Evolutionary conservation across 495 filamentous ascomycete genomes (phyloP).

Genomic region (Podospora conica): DNA sequence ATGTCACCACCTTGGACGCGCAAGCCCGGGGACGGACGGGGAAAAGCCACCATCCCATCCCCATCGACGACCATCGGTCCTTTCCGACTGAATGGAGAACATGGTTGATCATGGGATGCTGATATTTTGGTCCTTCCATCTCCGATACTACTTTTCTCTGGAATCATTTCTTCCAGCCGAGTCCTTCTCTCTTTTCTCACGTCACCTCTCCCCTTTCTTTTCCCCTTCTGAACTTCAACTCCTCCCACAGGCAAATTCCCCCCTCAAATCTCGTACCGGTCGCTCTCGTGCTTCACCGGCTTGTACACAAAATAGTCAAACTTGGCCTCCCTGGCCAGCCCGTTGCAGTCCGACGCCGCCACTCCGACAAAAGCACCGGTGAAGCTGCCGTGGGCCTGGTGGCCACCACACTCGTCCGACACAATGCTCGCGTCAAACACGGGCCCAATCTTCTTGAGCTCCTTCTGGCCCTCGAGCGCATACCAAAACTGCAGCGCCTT

Average conservation of each 20-base stretch:
- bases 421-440: conserved; percentile 49
- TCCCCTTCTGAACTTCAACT: too few relatives aligned
- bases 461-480: conserved; percentile 32
- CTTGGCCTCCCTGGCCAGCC: conserved; percentile 36
- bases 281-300: conserved; percentile 41
- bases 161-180: too few relatives aligned
- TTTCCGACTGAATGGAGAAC: too few relatives aligned
- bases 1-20: not conserved
- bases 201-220: too few relatives aligned
- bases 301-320: conserved; percentile 49
- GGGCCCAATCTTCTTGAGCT: conserved; percentile 45
- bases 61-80: not conserved
- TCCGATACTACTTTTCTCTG: too few relatives aligned
- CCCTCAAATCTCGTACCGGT: conserved; percentile 39
- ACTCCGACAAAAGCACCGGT: conserved; percentile 53
- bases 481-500: conserved; percentile 47
- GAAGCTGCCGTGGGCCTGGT: conserved; percentile 51
- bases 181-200: too few relatives aligned
- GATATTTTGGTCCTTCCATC: not conserved
- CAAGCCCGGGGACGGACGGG: not conserved
- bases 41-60: not conserved
- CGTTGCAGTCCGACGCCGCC: conserved; percentile 50
- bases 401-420: conserved; percentile 51
- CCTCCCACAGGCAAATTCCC: not conserved
- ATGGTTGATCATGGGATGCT: not conserved